Conservation (phyloP, 2,329 filamentous ascomycete genomes). For the Beauveria sp. region DNA sequence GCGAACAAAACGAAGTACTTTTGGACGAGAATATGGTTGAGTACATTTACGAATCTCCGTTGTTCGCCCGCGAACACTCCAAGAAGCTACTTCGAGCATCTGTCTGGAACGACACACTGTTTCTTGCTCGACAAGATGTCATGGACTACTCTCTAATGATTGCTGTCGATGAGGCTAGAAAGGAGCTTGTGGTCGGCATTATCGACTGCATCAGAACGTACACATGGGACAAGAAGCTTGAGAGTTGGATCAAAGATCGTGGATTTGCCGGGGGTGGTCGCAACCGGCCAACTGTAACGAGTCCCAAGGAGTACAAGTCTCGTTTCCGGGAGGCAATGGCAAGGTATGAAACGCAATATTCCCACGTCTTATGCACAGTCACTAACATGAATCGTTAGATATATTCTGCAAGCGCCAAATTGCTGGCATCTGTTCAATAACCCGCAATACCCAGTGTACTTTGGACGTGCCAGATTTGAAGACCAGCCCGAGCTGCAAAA, state of each 20-base stretch:
- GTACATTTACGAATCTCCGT: slow-evolving; percentile 93
- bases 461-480: slow-evolving; percentile 31
- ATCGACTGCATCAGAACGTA: slow-evolving; percentile 98
- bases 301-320: slow-evolving; percentile 94
- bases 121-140: slow-evolving; percentile 88
- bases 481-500: slow-evolving; percentile 23
- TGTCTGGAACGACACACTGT: slow-evolving; percentile 96
- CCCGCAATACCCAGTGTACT: slow-evolving; percentile 29
- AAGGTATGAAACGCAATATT: slow-evolving; percentile 50
- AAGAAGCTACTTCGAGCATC: slow-evolving; percentile 87
- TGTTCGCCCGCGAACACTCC: slow-evolving; percentile 92
- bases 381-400: slow-evolving; percentile 31
- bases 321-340: slow-evolving; percentile 96
- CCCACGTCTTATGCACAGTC: not conserved
- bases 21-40: slow-evolving; percentile 99
- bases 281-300: slow-evolving; percentile 89
- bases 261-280: slow-evolving; percentile 70
- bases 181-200: slow-evolving; percentile 92
- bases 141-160: slow-evolving; percentile 99
- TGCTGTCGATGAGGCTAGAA: slow-evolving; percentile 81
- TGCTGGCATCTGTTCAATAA: slow-evolving; percentile 65
- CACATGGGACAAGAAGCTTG: slow-evolving; percentile 99
- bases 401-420: slow-evolving; percentile 67
- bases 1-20: slow-evolving; percentile 91
- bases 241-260: slow-evolving; percentile 98